A percentile compares a stretch with the other conserved stretches of the same genome.
Conservation (phyloP, 1,139 yeast genomes). For the Debaryomyces sp. region DNA sequence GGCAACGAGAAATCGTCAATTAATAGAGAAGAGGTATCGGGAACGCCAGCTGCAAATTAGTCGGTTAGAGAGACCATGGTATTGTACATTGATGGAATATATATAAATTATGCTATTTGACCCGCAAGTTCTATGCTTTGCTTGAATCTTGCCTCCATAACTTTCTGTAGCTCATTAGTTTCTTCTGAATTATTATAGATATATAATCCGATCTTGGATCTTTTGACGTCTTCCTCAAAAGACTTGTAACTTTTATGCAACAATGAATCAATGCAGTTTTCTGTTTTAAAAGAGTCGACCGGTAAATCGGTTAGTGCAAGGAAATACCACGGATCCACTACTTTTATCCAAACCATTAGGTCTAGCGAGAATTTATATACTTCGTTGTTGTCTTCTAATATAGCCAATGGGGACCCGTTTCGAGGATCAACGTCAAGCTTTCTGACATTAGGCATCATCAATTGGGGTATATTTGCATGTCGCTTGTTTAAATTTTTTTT, state of each 20-base stretch:
- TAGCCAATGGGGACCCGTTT: constrained; percentile 48
- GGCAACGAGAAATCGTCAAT: constrained; percentile 6
- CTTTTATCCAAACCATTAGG: constrained; percentile 49
- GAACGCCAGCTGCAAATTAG: background rate
- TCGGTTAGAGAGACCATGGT: background rate
- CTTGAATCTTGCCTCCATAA: constrained; percentile 26
- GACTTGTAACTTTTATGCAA: constrained; percentile 14
- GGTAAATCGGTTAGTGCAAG: constrained; percentile 14
- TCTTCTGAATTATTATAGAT: constrained; percentile 17
- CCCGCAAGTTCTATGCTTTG: constrained; percentile 16
- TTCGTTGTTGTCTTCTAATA: constrained; percentile 36
- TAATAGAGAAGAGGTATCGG: background rate
- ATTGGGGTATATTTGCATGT: constrained; percentile 10
- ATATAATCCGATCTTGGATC: constrained; percentile 25
- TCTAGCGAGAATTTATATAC: constrained; percentile 43
- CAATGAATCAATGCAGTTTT: background rate
- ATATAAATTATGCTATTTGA: constrained; percentile 2
- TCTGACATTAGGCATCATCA: constrained; percentile 30
- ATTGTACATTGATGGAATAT: background rate
- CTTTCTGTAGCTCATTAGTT: constrained; percentile 21
- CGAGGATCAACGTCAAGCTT: constrained; percentile 32
- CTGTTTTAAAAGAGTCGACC: background rate
- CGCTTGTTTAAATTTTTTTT: constrained; percentile 1
- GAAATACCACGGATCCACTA: constrained; percentile 53
- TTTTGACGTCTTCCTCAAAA: constrained; percentile 24